Conservation (phyloP, 441 rosid genomes). For the Daphne laureola region DNA sequence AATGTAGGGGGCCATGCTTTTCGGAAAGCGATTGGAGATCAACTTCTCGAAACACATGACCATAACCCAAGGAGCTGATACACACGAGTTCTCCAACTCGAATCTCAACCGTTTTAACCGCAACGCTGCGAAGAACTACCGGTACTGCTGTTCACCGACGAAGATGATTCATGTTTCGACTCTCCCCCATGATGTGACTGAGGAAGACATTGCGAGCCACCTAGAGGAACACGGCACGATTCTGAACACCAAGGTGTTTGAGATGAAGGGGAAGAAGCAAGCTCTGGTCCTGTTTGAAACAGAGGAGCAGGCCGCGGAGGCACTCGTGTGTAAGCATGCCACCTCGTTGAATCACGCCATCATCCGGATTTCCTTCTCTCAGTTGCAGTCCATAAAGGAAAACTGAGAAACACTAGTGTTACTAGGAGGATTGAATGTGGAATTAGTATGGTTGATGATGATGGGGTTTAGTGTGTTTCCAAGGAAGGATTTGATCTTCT, state of each 20-base stretch:
- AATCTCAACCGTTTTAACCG: slow-evolving; percentile 96
- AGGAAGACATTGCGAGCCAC: slow-evolving; percentile 72
- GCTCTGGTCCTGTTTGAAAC: slow-evolving; percentile 76
- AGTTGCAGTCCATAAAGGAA: slow-evolving; percentile 74
- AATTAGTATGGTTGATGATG: slow-evolving; percentile 27
- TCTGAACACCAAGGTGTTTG: slow-evolving; percentile 71
- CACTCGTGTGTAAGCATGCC: slow-evolving; percentile 90
- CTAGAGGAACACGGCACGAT: slow-evolving; percentile 75
- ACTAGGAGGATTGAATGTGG: slow-evolving; percentile 13
- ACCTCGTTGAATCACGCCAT: slow-evolving; percentile 68
- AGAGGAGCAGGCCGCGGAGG: slow-evolving; percentile 93
- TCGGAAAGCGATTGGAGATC: slow-evolving; percentile 88
- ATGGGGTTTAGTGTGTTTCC: slow-evolving; percentile 20
- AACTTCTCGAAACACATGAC: slow-evolving; percentile 88
- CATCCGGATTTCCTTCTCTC: slow-evolving; percentile 94
- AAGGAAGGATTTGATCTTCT: slow-evolving; percentile 23
- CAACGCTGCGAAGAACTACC: slow-evolving; percentile 93
- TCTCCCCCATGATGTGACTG: slow-evolving; percentile 77
- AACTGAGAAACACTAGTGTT: slow-evolving; percentile 13
- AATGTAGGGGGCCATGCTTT: slow-evolving; percentile 74
- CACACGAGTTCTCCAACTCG: slow-evolving; percentile 74
- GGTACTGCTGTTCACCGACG: slow-evolving; percentile 97
- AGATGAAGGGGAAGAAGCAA: slow-evolving; percentile 97
- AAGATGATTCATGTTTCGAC: slow-evolving; percentile 94
- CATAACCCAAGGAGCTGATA: slow-evolving; percentile 87